Conservation (phyloP, 768 basidiomycete genomes). For the Psilocybe subaeruginosa region DNA sequence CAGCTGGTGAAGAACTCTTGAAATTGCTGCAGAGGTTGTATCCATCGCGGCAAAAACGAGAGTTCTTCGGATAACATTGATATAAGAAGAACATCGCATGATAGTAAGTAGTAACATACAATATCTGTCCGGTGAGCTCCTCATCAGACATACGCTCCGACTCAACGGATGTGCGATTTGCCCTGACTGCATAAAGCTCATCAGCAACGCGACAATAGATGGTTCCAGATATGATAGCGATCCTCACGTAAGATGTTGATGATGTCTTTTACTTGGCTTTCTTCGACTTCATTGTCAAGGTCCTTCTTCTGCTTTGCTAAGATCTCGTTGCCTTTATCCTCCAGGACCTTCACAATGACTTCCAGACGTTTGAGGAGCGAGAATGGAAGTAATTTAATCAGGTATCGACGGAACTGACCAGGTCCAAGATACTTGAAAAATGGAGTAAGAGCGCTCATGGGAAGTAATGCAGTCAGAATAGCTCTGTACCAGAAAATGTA, state of each 20-base stretch:
- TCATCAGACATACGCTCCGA: constrained; percentile 6
- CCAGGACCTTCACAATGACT: constrained; percentile 9
- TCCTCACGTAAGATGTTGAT: neutral
- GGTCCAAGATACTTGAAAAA: constrained; percentile 5
- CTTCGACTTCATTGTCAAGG: neutral
- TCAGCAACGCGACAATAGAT: neutral
- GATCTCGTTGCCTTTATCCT: neutral
- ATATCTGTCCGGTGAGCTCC: constrained; percentile 4
- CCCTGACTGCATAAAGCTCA: neutral
- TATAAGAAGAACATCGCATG: too few relatives aligned
- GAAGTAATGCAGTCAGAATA: constrained; percentile 5
- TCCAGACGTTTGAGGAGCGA: constrained; percentile 3
- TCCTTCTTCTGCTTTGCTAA: neutral
- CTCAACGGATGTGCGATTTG: constrained; percentile 1
- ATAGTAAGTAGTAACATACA: neutral
- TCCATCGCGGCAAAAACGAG: constrained; percentile 19
- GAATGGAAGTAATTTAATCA: constrained; percentile 5
- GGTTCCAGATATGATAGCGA: neutral
- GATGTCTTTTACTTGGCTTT: neutral
- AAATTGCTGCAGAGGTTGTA: constrained; percentile 27
- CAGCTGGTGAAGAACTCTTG: constrained; percentile 25
- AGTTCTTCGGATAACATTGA: neutral
- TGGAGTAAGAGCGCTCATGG: neutral
- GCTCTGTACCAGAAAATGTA: neutral
- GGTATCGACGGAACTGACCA: neutral